Percentiles rank a stretch among this genome's conserved stretches.
Conservation (phyloP, 805 yeast species). For the Komagataella pseudopastoris region DNA sequence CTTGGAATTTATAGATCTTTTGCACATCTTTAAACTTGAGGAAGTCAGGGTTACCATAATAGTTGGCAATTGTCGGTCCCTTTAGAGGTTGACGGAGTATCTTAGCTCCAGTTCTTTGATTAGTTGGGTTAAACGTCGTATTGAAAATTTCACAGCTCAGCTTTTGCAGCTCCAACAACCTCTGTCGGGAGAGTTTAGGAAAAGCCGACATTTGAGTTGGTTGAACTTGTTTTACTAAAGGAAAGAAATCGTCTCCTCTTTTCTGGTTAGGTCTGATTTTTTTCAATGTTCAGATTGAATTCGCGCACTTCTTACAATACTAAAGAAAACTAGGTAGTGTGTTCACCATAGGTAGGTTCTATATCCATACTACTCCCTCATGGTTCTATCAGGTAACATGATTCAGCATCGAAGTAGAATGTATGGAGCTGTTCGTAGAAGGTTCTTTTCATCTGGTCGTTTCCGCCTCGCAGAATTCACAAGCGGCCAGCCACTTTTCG, state of each 20-base stretch:
- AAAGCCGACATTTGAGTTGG: constrained; percentile 3
- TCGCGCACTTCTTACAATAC: background rate
- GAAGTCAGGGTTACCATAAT: constrained; percentile 65
- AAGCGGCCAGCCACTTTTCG: constrained; percentile 80
- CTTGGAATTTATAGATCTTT: constrained; percentile 32
- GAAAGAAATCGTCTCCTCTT: background rate
- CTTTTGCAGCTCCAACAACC: constrained; percentile 44
- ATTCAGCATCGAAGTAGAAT: background rate
- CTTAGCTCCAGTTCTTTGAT: constrained; percentile 59
- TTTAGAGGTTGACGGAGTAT: constrained; percentile 51
- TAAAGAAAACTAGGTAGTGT: background rate
- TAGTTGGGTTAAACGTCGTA: constrained; percentile 54
- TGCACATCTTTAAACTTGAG: constrained; percentile 51
- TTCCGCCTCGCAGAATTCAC: constrained; percentile 13
- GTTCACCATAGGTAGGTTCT: background rate
- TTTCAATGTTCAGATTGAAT: background rate
- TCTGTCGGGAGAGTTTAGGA: constrained; percentile 22
- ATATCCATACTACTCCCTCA: background rate
- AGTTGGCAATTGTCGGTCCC: constrained; percentile 58
- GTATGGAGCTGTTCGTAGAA: background rate
- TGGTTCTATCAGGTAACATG: background rate
- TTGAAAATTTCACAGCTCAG: constrained; percentile 56
- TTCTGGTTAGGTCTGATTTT: background rate
- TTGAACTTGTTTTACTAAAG: background rate
- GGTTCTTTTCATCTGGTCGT: background rate